These are phyloP conservation scores for Cylindrotheca closterium DNA, from an alignment of 108 stramenopile genomes.

Conservation along the genomic window DNA sequence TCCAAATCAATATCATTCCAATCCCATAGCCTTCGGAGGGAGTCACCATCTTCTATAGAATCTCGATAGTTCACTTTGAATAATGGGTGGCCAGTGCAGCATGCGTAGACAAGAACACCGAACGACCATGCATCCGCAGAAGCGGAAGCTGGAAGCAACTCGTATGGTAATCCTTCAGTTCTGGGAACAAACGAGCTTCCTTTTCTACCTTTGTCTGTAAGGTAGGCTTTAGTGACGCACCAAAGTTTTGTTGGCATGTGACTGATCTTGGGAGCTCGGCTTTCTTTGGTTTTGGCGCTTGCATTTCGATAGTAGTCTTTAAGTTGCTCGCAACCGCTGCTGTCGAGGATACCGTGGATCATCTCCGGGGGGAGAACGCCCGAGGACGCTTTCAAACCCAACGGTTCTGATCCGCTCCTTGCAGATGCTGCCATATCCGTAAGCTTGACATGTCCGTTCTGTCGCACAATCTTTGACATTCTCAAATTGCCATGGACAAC, in stretches of 20 bases:
- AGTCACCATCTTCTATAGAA: not conserved
- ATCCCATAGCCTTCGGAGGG: not conserved
- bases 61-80: constrained; percentile 26
- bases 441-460: constrained; percentile 1
- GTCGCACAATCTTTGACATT: constrained; percentile 20
- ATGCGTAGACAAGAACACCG: constrained; percentile 36
- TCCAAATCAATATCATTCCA: constrained; percentile 1
- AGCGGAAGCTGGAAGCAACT: not conserved
- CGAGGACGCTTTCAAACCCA: not conserved
- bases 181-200: not conserved
- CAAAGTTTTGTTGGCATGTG: not conserved
- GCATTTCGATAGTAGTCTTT: not conserved
- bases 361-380: not conserved
- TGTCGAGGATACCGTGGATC: not conserved
- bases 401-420: not conserved
- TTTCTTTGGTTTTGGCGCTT: not conserved
- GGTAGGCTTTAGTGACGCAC: constrained; percentile 1
- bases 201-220: not conserved
- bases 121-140: constrained; percentile 17
- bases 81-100: constrained; percentile 27
- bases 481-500: constrained; percentile 29
- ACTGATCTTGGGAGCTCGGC: not conserved
- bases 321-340: not conserved
- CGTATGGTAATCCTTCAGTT: constrained; percentile 10
- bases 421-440: not conserved